A percentile compares a stretch with the other conserved stretches of the same genome.
Conservation (phyloP, 345 rosid species). For the Eucalyptus erythrocorys region DNA sequence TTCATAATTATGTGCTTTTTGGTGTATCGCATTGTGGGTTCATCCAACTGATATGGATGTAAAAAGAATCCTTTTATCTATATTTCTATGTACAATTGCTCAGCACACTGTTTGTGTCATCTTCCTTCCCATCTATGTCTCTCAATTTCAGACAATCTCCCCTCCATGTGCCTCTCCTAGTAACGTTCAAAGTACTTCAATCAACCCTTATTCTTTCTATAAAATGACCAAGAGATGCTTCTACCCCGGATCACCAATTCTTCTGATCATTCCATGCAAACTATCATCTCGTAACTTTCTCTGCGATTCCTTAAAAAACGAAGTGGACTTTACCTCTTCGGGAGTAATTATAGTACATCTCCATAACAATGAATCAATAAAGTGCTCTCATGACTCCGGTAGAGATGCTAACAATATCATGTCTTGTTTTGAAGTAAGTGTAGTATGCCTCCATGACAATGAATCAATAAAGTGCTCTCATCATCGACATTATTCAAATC, state of each 20-base stretch:
- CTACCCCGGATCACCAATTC: background rate
- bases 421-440: background rate
- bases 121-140: background rate
- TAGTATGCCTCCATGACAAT: background rate
- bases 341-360: background rate
- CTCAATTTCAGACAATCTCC: background rate
- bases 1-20: background rate
- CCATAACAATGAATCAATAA: background rate
- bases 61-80: background rate
- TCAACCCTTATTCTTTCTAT: background rate
- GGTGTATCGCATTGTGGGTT: background rate
- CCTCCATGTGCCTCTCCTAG: background rate
- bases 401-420: background rate
- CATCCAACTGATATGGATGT: background rate
- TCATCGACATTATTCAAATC: background rate
- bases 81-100: background rate
- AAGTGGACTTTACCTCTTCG: background rate
- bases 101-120: background rate
- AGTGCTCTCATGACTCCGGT: background rate
- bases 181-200: background rate
- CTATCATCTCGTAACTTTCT: background rate
- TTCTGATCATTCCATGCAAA: background rate
- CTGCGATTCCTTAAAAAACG: background rate
- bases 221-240: background rate
- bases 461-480: background rate